These are phyloP conservation scores for Diplodia corticola DNA, from an alignment of 2,329 filamentous ascomycete genomes.

Conservation along the genomic window DNA sequence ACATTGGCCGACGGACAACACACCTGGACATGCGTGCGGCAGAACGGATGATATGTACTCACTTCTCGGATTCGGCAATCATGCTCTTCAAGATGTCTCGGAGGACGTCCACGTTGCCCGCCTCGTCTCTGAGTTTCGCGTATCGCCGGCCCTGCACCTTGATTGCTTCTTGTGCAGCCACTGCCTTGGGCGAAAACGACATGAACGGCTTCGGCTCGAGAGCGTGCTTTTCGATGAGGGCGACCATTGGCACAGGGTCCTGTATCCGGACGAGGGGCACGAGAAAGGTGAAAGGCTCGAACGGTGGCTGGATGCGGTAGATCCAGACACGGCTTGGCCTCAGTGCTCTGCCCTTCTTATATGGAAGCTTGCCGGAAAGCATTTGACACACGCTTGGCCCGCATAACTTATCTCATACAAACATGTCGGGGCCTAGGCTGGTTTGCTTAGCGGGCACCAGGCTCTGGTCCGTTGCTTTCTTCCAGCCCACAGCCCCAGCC, in stretches of 20 bases:
- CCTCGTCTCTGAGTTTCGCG: slow-evolving; percentile 10
- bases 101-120: slow-evolving; percentile 1
- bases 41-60: background rate
- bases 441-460: slow-evolving; percentile 6
- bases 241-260: slow-evolving; percentile 3
- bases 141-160: slow-evolving; percentile 9
- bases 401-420: slow-evolving; percentile 19
- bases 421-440: slow-evolving; percentile 11
- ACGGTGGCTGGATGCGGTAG: background rate
- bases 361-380: background rate
- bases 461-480: background rate
- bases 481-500: slow-evolving; percentile 2
- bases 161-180: slow-evolving; percentile 12
- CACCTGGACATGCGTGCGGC: background rate
- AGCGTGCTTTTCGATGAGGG: slow-evolving; percentile 10
- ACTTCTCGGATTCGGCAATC: slow-evolving; percentile 12
- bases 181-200: slow-evolving; percentile 4
- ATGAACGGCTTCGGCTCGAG: slow-evolving; percentile 10
- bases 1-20: background rate
- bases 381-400: slow-evolving; percentile 1
- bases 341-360: slow-evolving; percentile 19
- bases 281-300: background rate
- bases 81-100: slow-evolving; percentile 1
- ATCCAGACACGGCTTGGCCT: slow-evolving; percentile 13
- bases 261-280: background rate